phyloP scores from a whole-genome alignment of 306 rosid species.

The Citrullus colocynthis region DNA sequence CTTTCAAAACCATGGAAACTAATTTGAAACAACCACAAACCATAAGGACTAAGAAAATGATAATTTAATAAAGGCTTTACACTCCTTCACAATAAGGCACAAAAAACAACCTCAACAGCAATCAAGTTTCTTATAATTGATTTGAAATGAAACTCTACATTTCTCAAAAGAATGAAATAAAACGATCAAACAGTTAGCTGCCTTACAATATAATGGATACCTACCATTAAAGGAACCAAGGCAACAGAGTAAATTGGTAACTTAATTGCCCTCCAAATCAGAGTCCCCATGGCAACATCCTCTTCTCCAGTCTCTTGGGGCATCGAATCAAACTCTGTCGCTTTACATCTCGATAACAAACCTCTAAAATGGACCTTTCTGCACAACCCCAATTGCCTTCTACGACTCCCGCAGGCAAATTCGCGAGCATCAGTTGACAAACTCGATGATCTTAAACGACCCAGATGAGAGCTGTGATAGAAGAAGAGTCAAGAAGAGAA shows the following conservation, averaged over 20 bases:
- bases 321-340: constrained; percentile 10
- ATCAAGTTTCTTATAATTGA: background rate
- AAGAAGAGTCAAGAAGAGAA: background rate
- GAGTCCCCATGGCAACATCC: constrained; percentile 28
- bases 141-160: background rate
- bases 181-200: background rate
- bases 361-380: constrained; percentile 1
- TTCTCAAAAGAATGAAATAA: background rate
- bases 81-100: background rate
- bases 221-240: constrained; percentile 72
- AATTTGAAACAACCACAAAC: background rate
- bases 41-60: background rate
- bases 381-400: background rate
- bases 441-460: background rate
- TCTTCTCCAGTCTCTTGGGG: constrained; percentile 17
- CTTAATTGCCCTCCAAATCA: constrained; percentile 83
- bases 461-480: background rate
- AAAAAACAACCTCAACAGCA: background rate
- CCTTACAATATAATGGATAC: constrained; percentile 8
- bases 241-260: constrained; percentile 89
- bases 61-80: background rate
- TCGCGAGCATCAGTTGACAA: background rate
- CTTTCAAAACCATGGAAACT: background rate
- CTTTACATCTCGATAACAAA: background rate
- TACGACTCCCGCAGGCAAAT: background rate